Evolutionary conservation across 2,329 filamentous ascomycete genomes (phyloP).

Genomic region (Didymella exigua): DNA sequence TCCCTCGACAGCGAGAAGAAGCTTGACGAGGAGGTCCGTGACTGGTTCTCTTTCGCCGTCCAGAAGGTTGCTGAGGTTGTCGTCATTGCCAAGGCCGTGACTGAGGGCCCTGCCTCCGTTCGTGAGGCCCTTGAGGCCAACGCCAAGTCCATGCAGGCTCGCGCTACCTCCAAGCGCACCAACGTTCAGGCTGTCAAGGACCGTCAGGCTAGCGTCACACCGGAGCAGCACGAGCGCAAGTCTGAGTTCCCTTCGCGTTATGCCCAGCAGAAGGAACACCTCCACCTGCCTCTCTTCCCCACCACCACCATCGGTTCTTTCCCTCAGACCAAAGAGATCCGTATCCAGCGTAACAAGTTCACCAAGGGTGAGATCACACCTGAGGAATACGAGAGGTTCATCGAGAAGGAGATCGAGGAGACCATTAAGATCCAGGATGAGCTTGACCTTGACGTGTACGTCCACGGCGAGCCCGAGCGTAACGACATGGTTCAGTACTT

Average conservation of each 20-base stretch:
- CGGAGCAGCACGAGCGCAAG: conserved; percentile 89
- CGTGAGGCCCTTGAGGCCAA: conserved; percentile 92
- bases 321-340: conserved; percentile 99
- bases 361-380: conserved; percentile 97
- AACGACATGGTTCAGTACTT: conserved; percentile 99
- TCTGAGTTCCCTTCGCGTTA: conserved; percentile 86
- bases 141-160: conserved; percentile 89
- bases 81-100: conserved; percentile 95
- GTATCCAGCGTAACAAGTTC: conserved; percentile 95
- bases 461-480: conserved; percentile 98
- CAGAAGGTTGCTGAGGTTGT: conserved; percentile 94
- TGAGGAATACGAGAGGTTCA: conserved; percentile 96
- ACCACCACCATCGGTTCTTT: conserved; percentile 99
- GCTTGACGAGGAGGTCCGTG: conserved; percentile 86
- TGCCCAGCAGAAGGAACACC: conserved; percentile 84
- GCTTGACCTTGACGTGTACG: conserved; percentile 94
- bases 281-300: conserved; percentile 95
- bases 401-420: conserved; percentile 96
- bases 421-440: conserved; percentile 98
- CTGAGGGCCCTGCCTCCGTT: conserved; percentile 85
- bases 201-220: conserved; percentile 84
- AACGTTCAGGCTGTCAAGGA: conserved; percentile 98
- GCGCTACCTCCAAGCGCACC: conserved; percentile 89
- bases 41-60: conserved; percentile 98
- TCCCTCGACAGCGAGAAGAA: conserved; percentile 99